Base-by-base conservation (phyloP, 768 basidiomycete genomes). In the Boletellus ananas region DNA sequence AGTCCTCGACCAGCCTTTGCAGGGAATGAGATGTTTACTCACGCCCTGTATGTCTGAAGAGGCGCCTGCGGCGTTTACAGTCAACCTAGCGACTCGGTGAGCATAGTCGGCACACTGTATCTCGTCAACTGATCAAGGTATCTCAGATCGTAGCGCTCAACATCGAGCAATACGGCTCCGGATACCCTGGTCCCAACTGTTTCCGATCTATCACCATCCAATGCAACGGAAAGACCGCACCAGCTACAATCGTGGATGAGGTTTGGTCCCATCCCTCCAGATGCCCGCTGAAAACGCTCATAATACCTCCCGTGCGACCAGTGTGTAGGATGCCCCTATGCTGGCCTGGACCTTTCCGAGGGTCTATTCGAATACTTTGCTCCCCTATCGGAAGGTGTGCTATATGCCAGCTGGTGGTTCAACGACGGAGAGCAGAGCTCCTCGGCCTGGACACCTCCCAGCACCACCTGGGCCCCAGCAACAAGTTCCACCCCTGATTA, bases 311-410 rank as follows among this genome's bases (percentile, higher is more conserved):
- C 13, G 0, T 41, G 45, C 31, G 16, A 46, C 18, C 54, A 86
- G 79, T 89, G 87, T 63, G 79, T 81, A 39, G 78, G 76, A 17
- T 91, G 89, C 62, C 79, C 80, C 21, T 75, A 63, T 31, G 77
- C 74, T 23, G 87, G 79, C 36, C 76, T 90, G 23, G 90, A 92
- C 69, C 71, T 90, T 48, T 82, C 83, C 23, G 59, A 67, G 13
- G 81, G 83, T 45, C 74, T 91, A 41, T 91, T 92, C 69, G 50
- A 67, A 25, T 78, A 70, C 73, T 87, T 91, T 59, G 79, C 77
- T 4, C 9, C 58, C 17, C 58, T 72, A 40, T 59, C 59, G 34
- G 63, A 36, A 2, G 89, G 88, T 37, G 77, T 85, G 6, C 58
- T 90, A 44, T 76, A 76, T 54, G 85, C 82, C 43, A 57, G 63